Conservation (phyloP, 163 green algal species). For the Chloroidium sp. region DNA sequence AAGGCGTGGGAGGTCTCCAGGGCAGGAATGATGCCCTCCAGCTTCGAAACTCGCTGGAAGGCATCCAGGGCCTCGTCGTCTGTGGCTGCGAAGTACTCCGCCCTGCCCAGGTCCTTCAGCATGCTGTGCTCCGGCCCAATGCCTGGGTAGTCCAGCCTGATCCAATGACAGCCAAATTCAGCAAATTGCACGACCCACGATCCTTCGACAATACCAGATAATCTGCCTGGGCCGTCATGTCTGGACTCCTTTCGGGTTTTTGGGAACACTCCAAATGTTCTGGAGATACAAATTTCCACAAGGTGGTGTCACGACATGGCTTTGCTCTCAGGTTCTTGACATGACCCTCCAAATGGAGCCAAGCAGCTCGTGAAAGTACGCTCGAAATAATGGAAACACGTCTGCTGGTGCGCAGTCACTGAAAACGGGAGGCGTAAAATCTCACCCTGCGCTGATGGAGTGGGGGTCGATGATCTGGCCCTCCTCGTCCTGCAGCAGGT, state of each 20-base stretch:
- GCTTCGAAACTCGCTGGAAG: constrained; percentile 51
- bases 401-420: not conserved
- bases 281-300: too few species aligned
- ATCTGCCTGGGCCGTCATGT: too few species aligned
- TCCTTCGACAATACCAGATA: too few species aligned
- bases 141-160: constrained; percentile 94
- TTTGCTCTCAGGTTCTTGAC: too few species aligned
- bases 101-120: constrained; percentile 87
- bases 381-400: not conserved
- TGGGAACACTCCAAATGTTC: too few species aligned
- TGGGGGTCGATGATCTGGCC: constrained; percentile 97
- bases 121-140: constrained; percentile 97
- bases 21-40: constrained; percentile 98
- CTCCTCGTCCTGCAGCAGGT: constrained; percentile 94
- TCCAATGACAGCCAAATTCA: not conserved
- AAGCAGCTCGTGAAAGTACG: not conserved
- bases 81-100: constrained; percentile 88
- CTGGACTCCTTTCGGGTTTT: too few species aligned
- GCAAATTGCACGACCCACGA: not conserved
- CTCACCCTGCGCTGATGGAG: constrained; percentile 87
- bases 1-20: constrained; percentile 95
- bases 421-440: not conserved
- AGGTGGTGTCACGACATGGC: too few species aligned
- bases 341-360: not conserved
- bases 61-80: constrained; percentile 52